Base-by-base conservation (phyloP, 768 basidiomycete genomes). In the Megacollybia marginata region DNA sequence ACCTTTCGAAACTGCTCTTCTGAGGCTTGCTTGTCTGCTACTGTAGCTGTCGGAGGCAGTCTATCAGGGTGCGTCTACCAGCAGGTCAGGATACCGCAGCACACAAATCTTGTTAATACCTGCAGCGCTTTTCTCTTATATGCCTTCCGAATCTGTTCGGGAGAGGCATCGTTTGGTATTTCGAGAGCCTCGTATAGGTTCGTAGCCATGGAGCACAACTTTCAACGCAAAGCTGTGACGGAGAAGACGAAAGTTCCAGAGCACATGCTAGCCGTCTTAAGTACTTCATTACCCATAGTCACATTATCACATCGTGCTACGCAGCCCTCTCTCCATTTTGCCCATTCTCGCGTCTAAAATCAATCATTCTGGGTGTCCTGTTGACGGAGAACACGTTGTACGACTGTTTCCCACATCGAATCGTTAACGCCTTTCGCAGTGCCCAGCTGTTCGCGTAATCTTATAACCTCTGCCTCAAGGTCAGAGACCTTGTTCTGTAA, bases 351-450 rank as follows among this genome's bases (percentile, higher is more conserved):
- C 59, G 57, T 33, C 54, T 52, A 55, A 65, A 62, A 36, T 62
- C 23, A 62, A 36, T 62, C 23, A 6, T 28, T 28, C 23, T 28
- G 23, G 23, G 23, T 28, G 23, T 6, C 6, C 10, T 60, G 64
- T 43, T 69, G 66, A n/a, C 64, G 61, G 2, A 85, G 66, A 12
- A 83, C 65, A 42, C 69, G 76, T 55, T 86, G 82, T 28, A 94
- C 86, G 1, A 92, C 78, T 2, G 76, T 79, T 55, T 88, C 85
- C 94, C 94, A 96, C 85, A 96, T 95, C 47, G 78, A 74, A 59
- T 96, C 92, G 57, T 96, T 97, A 52, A 96, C 75, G n/a, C 85
- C 80, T 60, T 92, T 91, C 5, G 94, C 94, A 61, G 82, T 84
- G 23, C 80, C 79, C 6, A 97, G 69, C 53, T 92, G 84, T 43